Evolutionary conservation across 805 yeast species (phyloP).

Genomic region (Naumovozyma castellii): DNA sequence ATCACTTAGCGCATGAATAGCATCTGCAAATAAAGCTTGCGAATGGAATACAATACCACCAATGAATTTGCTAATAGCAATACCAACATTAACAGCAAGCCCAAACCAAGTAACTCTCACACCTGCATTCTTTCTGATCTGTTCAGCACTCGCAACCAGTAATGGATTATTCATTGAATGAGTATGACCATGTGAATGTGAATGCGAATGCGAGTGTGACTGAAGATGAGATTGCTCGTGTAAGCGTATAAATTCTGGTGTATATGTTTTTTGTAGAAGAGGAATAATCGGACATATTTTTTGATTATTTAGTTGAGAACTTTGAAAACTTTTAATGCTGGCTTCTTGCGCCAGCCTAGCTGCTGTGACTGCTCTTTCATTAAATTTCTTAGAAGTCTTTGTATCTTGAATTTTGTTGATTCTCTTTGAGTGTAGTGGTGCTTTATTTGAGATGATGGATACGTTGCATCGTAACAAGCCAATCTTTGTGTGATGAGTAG

Average conservation of each 20-base stretch:
- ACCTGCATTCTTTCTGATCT: conserved; percentile 61
- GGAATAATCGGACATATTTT: neutral
- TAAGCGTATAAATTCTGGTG: neutral
- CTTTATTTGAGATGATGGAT: neutral
- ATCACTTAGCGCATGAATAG: conserved; percentile 87
- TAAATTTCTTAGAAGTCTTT: neutral
- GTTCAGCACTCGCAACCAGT: conserved; percentile 34
- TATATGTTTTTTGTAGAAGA: neutral
- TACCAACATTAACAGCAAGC: conserved; percentile 66
- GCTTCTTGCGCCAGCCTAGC: neutral
- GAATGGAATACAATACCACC: conserved; percentile 94
- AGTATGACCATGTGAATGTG: conserved; percentile 8
- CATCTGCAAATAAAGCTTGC: conserved; percentile 88
- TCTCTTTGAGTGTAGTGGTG: neutral
- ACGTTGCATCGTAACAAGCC: neutral
- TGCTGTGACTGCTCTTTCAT: neutral
- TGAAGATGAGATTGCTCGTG: conserved; percentile 3
- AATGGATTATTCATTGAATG: conserved; percentile 28
- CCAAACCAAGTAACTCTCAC: conserved; percentile 93
- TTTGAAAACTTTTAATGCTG: neutral
- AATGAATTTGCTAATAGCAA: conserved; percentile 77
- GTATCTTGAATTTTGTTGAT: neutral
- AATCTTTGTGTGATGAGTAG: neutral
- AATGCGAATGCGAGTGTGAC: neutral
- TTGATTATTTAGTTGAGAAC: too few species aligned